A percentile compares a stretch with the other conserved stretches of the same genome.
Conservation (phyloP, 441 rosid genomes). For the Viola pubescens region DNA sequence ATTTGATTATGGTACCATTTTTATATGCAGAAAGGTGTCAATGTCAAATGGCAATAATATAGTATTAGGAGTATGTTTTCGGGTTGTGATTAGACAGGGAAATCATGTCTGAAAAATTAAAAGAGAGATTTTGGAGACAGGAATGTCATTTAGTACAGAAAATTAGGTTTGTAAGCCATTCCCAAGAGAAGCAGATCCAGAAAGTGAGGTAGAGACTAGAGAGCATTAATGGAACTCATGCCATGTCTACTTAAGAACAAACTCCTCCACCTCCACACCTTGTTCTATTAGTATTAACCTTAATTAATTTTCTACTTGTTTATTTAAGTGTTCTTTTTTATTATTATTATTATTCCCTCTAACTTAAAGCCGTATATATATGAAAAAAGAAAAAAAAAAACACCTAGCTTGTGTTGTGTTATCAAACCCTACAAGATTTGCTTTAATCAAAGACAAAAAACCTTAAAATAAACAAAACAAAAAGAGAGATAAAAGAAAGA, state of each 20-base stretch:
- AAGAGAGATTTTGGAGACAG: constrained; percentile 18
- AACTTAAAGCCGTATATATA: constrained; percentile 2
- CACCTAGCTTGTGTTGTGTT: constrained; percentile 24
- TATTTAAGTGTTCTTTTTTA: background rate
- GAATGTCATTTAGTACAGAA: constrained; percentile 10
- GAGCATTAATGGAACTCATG: constrained; percentile 15
- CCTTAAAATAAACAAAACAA: constrained; percentile 8
- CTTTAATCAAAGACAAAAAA: constrained; percentile 21
- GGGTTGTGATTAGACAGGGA: too few species aligned
- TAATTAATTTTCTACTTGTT: background rate
- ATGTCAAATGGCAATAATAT: too few species aligned
- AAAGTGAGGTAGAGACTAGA: constrained; percentile 14
- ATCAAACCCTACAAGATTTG: constrained; percentile 5
- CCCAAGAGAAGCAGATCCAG: constrained; percentile 22
- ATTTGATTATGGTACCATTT: too few species aligned
- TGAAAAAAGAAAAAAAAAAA: constrained; percentile 2
- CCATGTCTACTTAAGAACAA: background rate
- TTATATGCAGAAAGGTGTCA: too few species aligned
- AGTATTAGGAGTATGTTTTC: too few species aligned
- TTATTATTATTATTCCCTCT: constrained; percentile 18
- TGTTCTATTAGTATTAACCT: constrained; percentile 14
- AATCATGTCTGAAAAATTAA: too few species aligned
- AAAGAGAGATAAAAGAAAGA: background rate
- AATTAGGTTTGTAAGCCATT: constrained; percentile 13
- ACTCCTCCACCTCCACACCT: constrained; percentile 10